Conservation (phyloP, 305 asterid species). For the Ajuga reptans region DNA sequence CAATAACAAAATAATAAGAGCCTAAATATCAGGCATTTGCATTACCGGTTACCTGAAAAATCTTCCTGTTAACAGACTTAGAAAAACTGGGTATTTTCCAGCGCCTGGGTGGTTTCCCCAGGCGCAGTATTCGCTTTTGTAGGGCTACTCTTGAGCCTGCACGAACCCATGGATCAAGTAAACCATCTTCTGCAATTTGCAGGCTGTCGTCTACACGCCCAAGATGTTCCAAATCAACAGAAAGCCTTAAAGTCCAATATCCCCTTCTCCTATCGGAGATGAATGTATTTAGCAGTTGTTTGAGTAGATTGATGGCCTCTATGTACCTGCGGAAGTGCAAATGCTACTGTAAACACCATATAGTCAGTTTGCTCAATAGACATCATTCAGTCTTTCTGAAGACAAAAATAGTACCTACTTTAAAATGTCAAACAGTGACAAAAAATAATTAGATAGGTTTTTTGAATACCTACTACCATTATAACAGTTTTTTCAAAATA, state of each 20-base stretch:
- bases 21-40: background rate
- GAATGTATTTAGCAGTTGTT: conserved; percentile 48
- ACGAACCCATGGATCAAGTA: conserved; percentile 86
- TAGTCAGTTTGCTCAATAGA: background rate
- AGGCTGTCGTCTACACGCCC: conserved; percentile 75
- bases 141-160: conserved; percentile 85
- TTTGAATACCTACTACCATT: too few species aligned
- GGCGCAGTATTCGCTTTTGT: conserved; percentile 67
- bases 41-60: conserved; percentile 51
- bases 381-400: background rate
- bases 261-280: conserved; percentile 79
- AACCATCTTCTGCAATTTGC: conserved; percentile 70
- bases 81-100: conserved; percentile 81
- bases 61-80: conserved; percentile 55
- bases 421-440: too few species aligned
- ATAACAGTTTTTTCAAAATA: too few species aligned
- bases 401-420: too few species aligned
- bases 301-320: conserved; percentile 68
- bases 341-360: conserved; percentile 9
- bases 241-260: conserved; percentile 81
- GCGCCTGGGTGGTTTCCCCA: conserved; percentile 95
- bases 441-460: too few species aligned
- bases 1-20: background rate
- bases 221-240: conserved; percentile 84
- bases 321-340: conserved; percentile 46